Evolutionary conservation across 371 early-diverging fungal species (phyloP), one percentile per base, ranked within the genome.

Genomic region (Dinochytrium kinnereticum): DNA sequence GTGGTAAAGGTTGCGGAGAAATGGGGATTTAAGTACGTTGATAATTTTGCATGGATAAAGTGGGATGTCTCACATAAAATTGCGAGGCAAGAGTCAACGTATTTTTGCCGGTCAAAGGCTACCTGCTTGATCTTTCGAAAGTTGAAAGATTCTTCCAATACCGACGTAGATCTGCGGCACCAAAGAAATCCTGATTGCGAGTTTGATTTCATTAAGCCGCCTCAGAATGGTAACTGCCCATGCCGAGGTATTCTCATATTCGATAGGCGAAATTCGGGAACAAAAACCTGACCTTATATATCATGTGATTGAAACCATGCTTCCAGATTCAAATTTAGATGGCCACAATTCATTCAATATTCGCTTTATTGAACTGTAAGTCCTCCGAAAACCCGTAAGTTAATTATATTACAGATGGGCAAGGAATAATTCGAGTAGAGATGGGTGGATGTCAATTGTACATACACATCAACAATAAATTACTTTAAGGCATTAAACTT

Each of bases 11-110:
- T 93, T 38, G 89, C 90, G 26, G 88, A 91, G 37, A 76, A 70
- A 33, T 95, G 97, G 96, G 91, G 91, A n/a, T 93, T 95, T 79
- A 91, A 92, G 70, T 97, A 97, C 72, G 95, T 96, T 1, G 97
- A 97, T 78, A 97, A 96, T 85, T 93, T 95, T 81, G 93, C 93
- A 77, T 97, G 97, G 96, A 91, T 96, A 76, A 94, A 94, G 73
- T 87, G 91, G 70, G 85, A 86, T 49, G 77, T 90, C 61, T 92
- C 95, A 80, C 95, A 97, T 78, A 87, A 88, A 67, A 93, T 95
- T 64, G 89, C 84, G n/a, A 77, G 82, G 49, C 83, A 87, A 39
- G 81, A 84, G 49, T 91, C 88, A 37, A 80, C 77, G 10, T 94
- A 92, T 76, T 95, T 96, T 72, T 86, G 90, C 75, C 91, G 91